A percentile compares a stretch with the other conserved stretches of the same genome.
Conservation (phyloP, 2,329 filamentous ascomycete species). For the Pseudopithomyces chartarum region DNA sequence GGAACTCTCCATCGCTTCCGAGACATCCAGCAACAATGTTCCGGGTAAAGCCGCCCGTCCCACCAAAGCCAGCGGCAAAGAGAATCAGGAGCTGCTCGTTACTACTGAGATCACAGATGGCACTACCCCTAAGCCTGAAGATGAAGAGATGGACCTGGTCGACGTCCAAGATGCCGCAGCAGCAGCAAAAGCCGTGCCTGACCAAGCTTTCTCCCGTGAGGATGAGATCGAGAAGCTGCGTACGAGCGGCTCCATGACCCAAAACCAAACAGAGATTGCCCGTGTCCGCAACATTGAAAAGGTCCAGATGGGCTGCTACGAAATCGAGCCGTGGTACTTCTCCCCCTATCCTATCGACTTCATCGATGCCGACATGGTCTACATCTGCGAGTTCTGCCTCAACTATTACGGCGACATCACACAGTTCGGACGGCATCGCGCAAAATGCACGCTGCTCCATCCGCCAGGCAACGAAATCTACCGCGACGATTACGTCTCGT, state of each 20-base stretch:
- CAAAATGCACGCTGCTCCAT: conserved; percentile 88
- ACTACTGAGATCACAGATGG: conserved; percentile 54
- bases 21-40: conserved; percentile 57
- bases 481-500: conserved; percentile 88
- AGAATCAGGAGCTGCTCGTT: conserved; percentile 59
- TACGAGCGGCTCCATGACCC: conserved; percentile 96
- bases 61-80: conserved; percentile 64
- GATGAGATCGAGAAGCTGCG: conserved; percentile 96
- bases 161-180: conserved; percentile 59
- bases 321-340: conserved; percentile 98
- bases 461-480: conserved; percentile 99
- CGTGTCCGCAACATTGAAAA: conserved; percentile 93
- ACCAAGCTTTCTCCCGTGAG: conserved; percentile 71
- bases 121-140: conserved; percentile 55
- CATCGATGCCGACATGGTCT: conserved; percentile 85
- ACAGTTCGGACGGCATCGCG: conserved; percentile 81
- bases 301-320: conserved; percentile 89
- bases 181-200: conserved; percentile 57
- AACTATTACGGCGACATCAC: conserved; percentile 85
- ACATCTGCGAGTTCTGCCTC: conserved; percentile 96
- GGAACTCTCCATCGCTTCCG: conserved; percentile 61
- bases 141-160: conserved; percentile 57
- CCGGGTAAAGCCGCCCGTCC: conserved; percentile 53
- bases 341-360: conserved; percentile 93
- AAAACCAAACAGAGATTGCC: conserved; percentile 95